Evolutionary conservation across 345 rosid genomes (phyloP).

Genomic region (Rhodomyrtus tomentosa): DNA sequence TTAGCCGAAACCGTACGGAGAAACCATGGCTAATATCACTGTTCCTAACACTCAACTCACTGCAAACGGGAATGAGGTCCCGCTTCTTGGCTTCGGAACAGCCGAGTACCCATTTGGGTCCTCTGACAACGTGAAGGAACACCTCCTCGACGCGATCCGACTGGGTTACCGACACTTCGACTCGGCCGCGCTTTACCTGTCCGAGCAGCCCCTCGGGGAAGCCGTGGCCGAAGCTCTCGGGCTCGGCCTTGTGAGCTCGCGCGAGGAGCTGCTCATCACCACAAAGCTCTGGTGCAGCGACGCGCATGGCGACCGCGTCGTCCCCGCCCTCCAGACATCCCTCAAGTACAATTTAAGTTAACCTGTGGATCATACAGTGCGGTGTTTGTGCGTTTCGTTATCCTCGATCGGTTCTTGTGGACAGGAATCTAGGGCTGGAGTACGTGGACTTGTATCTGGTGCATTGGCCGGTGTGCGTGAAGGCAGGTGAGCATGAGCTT

Average conservation of each 20-base stretch:
- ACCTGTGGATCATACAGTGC: background rate
- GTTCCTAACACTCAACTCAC: background rate
- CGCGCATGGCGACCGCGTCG: conserved; percentile 9
- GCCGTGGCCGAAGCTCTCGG: conserved; percentile 24
- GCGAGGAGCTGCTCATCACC: conserved; percentile 28
- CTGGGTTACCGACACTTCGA: conserved; percentile 31
- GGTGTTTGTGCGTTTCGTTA: background rate
- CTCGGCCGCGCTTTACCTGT: conserved; percentile 12
- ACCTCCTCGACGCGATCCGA: conserved; percentile 17
- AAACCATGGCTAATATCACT: background rate
- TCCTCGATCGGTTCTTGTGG: background rate
- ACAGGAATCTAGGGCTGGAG: background rate
- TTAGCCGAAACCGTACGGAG: background rate
- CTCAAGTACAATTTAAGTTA: background rate
- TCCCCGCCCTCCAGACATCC: background rate
- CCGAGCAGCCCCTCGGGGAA: conserved; percentile 23
- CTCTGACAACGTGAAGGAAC: background rate
- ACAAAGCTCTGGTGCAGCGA: conserved; percentile 28
- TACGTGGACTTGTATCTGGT: conserved; percentile 1
- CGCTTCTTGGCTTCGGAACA: conserved; percentile 11
- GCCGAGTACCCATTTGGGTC: conserved; percentile 6
- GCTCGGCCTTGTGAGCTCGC: conserved; percentile 12
- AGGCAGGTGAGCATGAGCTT: background rate
- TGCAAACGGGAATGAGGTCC: background rate
- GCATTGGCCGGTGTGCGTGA: conserved; percentile 1